A percentile compares a stretch with the other conserved stretches of the same genome.
Conservation (phyloP, 2,329 filamentous ascomycete species). For the Colletotrichum sp. region DNA sequence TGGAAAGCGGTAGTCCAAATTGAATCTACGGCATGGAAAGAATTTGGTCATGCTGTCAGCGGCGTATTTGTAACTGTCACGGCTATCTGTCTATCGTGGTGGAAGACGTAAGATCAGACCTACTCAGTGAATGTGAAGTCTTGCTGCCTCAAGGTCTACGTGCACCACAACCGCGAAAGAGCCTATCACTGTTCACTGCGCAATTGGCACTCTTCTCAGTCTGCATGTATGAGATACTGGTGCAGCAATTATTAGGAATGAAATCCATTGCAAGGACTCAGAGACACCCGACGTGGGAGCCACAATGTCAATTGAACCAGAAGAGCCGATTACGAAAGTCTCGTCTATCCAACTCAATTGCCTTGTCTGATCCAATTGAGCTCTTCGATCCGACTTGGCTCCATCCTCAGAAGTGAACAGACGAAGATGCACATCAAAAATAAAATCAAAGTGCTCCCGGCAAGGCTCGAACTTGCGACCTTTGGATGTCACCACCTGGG, state of each 20-base stretch:
- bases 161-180: not conserved
- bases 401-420: not conserved
- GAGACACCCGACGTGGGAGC: too few relatives aligned
- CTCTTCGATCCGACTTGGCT: not conserved
- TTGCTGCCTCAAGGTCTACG: not conserved
- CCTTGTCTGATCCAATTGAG: not conserved
- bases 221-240: accelerated
- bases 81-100: not conserved
- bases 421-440: not conserved
- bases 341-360: accelerated
- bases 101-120: not conserved
- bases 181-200: accelerated
- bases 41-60: too few relatives aligned
- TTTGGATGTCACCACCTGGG: not conserved
- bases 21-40: not conserved
- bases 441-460: not conserved
- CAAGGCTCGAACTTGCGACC: slow-evolving; percentile 14
- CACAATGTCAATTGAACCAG: too few relatives aligned
- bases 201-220: not conserved
- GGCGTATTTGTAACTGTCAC: too few relatives aligned
- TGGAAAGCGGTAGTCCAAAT: not conserved
- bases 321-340: not conserved
- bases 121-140: not conserved
- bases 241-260: not conserved
- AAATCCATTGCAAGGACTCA: too few relatives aligned